Base-by-base conservation (phyloP, 495 filamentous ascomycete species). In the Margaritispora aquatica region DNA sequence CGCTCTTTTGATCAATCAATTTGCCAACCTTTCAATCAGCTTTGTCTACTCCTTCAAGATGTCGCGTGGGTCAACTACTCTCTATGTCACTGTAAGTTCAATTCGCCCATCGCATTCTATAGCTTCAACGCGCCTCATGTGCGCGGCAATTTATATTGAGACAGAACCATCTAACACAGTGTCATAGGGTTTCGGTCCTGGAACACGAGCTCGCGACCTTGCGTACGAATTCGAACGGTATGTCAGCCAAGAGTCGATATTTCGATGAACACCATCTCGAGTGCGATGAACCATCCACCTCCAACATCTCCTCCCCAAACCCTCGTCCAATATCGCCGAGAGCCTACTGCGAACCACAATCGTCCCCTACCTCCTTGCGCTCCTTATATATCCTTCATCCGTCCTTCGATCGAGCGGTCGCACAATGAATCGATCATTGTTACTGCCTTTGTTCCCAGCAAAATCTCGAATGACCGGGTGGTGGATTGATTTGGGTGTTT, bases 201-300 rank as follows among this genome's bases (percentile, higher is more conserved):
- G 94, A 70, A 99, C 94, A 73, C 92, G 94, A 80, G 94, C 94
- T 72, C 91, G 95, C 83, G 94, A 99, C 78, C 90, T 99, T 75
- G 94, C 94, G 80, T 97, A 96, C 89, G 94, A 99, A 83, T 97
- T 97, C 88, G 92, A 96, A 89, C 89, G 93, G 95, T 98, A 95
- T 81, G 88, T 92, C 77, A 71, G 64, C 65, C 59, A 60, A 62
- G 66, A 70, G 69, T 70, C 72, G 69, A 75, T 73, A 66, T 67
- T 68, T 72, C 74, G 73, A 75, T 73, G 69, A 68, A 67, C 71
- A 65, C 60, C 74, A 50, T 26, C 65, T 72, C 74, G 71, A 73
- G 64, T 70, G 66, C 72, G 60, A 69, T 64, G 62, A 70, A 69
- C 69, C 61, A 58, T 24, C 68, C 73, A 65, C 64, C 52, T 41